phyloP scores from a whole-genome alignment of 1,284 basidiomycete species.

The Gymnopus androsaceus region DNA sequence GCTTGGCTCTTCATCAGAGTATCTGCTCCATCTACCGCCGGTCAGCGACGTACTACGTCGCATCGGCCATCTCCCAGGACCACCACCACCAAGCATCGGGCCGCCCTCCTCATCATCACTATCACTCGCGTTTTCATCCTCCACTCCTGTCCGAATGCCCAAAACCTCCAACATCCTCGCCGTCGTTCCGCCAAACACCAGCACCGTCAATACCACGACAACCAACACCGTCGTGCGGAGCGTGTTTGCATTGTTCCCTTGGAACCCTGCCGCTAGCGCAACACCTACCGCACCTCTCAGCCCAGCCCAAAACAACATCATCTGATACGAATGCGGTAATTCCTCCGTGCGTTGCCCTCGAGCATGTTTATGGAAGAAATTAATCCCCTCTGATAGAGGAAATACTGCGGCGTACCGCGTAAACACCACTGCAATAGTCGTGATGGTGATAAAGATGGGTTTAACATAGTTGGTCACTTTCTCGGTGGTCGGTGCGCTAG shows the following conservation, averaged over 20 bases:
- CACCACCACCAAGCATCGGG: constrained; percentile 29
- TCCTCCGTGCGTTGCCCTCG: constrained; percentile 86
- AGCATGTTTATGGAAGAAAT: constrained; percentile 82
- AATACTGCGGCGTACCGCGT: constrained; percentile 97
- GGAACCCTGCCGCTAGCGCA: constrained; percentile 93
- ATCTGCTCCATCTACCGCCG: constrained; percentile 42
- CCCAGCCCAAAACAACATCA: constrained; percentile 99
- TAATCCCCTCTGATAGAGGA: constrained; percentile 94
- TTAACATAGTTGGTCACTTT: constrained; percentile 88
- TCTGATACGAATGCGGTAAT: constrained; percentile 92
- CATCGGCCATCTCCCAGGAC: constrained; percentile 28
- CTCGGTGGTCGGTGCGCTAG: constrained; percentile 69
- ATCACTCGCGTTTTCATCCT: constrained; percentile 83
- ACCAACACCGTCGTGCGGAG: constrained; percentile 94
- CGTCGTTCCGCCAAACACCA: constrained; percentile 96
- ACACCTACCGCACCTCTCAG: constrained; percentile 96
- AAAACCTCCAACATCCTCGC: constrained; percentile 95
- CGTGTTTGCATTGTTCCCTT: constrained; percentile 87
- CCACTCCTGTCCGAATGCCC: constrained; percentile 95
- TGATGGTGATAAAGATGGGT: constrained; percentile 91
- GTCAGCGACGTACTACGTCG: constrained; percentile 19
- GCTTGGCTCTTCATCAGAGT: constrained; percentile 49
- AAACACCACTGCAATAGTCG: constrained; percentile 88
- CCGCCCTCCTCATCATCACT: constrained; percentile 76
- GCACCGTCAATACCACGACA: constrained; percentile 93